A percentile compares a stretch with the other conserved stretches of the same genome.
Conservation (phyloP, 345 rosid species). For the Dipteronia dyeriana region DNA sequence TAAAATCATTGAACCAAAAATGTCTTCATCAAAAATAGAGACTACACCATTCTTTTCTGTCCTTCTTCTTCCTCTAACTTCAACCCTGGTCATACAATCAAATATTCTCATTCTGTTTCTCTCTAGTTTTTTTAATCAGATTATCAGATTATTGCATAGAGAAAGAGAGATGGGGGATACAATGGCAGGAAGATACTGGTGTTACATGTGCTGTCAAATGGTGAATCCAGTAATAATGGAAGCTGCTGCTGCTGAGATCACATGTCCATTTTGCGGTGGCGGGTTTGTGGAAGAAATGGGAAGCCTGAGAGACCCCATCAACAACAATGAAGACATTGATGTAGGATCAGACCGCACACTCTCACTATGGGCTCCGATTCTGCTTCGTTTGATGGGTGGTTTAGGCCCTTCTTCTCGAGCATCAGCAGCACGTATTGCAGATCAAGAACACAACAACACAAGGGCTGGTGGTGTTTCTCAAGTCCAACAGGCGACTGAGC, state of each 20-base stretch:
- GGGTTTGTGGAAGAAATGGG: slow-evolving; percentile 61
- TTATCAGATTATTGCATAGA: no score
- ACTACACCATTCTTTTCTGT: slow-evolving; percentile 10
- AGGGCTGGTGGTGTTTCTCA: slow-evolving; percentile 1
- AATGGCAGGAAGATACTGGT: slow-evolving; percentile 54
- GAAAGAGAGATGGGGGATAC: slow-evolving; percentile 55
- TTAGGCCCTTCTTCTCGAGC: slow-evolving; percentile 20
- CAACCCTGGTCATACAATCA: neutral
- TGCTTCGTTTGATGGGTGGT: slow-evolving; percentile 43
- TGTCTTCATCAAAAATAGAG: slow-evolving; percentile 10
- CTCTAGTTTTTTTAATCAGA: no score
- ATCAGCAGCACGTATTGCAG: slow-evolving; percentile 13
- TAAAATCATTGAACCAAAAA: slow-evolving; percentile 20
- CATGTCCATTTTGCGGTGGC: slow-evolving; percentile 57
- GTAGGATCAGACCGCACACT: slow-evolving; percentile 30
- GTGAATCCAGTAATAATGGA: slow-evolving; percentile 46
- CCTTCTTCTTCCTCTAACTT: neutral
- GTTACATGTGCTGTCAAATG: slow-evolving; percentile 55
- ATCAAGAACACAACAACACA: slow-evolving; percentile 19
- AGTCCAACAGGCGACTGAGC: slow-evolving; percentile 25
- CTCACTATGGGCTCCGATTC: slow-evolving; percentile 41
- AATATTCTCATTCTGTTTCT: no score
- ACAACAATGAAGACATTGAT: slow-evolving; percentile 18
- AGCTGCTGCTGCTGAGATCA: slow-evolving; percentile 24
- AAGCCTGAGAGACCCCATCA: slow-evolving; percentile 18